phyloP scores from a whole-genome alignment of 345 rosid genomes.

The Cardiospermum halicacabum region DNA sequence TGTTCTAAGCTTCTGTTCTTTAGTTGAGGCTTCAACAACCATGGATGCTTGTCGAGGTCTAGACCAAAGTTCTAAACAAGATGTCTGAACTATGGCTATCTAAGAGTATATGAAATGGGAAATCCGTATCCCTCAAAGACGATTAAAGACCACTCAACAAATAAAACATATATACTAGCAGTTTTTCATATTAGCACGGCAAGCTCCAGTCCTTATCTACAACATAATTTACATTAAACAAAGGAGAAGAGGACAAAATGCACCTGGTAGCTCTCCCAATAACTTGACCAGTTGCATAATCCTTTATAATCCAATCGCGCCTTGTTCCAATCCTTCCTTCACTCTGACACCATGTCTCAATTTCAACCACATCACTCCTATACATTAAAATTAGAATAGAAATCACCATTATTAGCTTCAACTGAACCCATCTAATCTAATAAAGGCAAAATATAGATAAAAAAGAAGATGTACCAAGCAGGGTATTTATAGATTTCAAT shows the following conservation, averaged over 20 bases:
- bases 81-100: background rate
- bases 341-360: conserved; percentile 94
- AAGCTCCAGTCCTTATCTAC: background rate
- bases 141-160: background rate
- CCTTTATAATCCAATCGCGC: conserved; percentile 85
- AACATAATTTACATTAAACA: background rate
- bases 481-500: conserved; percentile 90
- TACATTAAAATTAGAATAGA: too few relatives aligned
- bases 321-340: conserved; percentile 97
- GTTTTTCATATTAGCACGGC: background rate
- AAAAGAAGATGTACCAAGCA: conserved; percentile 56
- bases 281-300: conserved; percentile 62
- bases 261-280: conserved; percentile 96
- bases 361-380: conserved; percentile 96
- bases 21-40: too few relatives aligned
- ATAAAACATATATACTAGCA: background rate
- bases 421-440: background rate
- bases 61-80: background rate
- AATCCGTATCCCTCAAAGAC: background rate
- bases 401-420: background rate
- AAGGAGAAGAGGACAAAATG: background rate
- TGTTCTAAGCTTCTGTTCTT: too few relatives aligned
- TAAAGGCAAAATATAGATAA: background rate
- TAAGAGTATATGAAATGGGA: background rate
- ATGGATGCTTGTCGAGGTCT: background rate